Evolutionary conservation across 2,329 filamentous ascomycete genomes (phyloP).

Genomic region (Hortaea sp.): DNA sequence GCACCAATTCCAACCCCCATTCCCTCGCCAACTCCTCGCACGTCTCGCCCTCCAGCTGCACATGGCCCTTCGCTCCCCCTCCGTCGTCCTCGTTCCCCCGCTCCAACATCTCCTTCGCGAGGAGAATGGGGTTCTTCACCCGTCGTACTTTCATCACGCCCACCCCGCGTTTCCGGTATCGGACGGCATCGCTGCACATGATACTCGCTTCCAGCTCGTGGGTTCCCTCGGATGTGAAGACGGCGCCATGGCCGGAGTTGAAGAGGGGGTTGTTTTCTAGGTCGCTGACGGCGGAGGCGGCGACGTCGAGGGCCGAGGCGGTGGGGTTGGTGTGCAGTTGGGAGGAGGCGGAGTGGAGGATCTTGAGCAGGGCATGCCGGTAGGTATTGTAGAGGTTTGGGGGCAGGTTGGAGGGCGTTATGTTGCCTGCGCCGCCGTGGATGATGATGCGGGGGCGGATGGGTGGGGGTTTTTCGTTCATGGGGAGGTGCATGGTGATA

Average conservation of each 20-base stretch:
- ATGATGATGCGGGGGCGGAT: conserved; percentile 37
- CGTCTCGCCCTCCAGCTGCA: conserved; percentile 55
- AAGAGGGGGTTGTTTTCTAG: conserved; percentile 75
- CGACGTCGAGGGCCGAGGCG: conserved; percentile 59
- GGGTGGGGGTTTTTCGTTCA: conserved; percentile 8
- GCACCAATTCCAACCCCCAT: conserved; percentile 63
- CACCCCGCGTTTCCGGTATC: conserved; percentile 61
- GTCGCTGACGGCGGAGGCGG: conserved; percentile 62
- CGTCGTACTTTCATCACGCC: conserved; percentile 63
- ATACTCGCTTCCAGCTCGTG: conserved; percentile 81
- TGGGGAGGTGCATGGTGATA: not conserved
- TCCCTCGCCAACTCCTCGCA: conserved; percentile 57
- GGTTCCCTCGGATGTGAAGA: conserved; percentile 72
- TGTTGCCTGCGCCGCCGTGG: conserved; percentile 40
- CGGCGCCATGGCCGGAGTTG: conserved; percentile 74
- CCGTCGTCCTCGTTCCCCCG: conserved; percentile 53
- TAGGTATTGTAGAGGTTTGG: conserved; percentile 28
- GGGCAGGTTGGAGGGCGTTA: conserved; percentile 31
- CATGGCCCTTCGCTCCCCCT: conserved; percentile 56
- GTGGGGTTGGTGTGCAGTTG: conserved; percentile 19
- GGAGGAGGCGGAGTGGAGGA: conserved; percentile 22
- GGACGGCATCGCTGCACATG: conserved; percentile 61
- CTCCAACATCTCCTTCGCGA: conserved; percentile 62
- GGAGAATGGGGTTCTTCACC: conserved; percentile 69
- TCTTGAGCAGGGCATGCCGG: conserved; percentile 27